A percentile compares a stretch with the other conserved stretches of the same genome.
Conservation (phyloP, 345 rosid species). For the Camelina hispida region DNA sequence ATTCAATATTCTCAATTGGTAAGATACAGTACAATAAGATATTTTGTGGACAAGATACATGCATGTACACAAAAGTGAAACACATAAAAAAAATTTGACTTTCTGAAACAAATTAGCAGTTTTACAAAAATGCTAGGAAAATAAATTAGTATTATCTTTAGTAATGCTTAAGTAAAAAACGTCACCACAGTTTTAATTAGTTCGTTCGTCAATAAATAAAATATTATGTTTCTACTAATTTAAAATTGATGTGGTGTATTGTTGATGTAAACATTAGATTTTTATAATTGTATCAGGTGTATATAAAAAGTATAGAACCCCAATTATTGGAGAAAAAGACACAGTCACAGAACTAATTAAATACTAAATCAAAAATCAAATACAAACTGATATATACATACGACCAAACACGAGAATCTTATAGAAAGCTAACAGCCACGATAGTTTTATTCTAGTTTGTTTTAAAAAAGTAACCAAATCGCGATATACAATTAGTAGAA, state of each 20-base stretch:
- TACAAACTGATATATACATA: constrained; percentile 23
- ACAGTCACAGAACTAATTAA: constrained; percentile 2
- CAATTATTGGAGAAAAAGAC: constrained; percentile 33
- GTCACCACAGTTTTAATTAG: constrained; percentile 34
- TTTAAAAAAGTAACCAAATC: not conserved
- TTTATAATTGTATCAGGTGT: not conserved
- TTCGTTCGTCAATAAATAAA: not conserved
- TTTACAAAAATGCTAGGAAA: too few relatives aligned
- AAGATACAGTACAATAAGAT: not conserved
- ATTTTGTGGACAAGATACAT: not conserved
- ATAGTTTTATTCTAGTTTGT: not conserved
- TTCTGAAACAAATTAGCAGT: not conserved
- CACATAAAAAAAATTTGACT: not conserved
- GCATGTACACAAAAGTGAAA: not conserved
- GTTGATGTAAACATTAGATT: not conserved
- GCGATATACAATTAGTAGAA: not conserved
- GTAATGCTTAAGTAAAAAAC: constrained; percentile 9
- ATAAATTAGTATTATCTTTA: not conserved
- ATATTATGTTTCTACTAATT: not conserved
- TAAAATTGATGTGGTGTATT: not conserved
- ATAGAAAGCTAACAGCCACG: constrained; percentile 10
- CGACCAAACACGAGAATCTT: constrained; percentile 19
- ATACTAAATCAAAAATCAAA: constrained; percentile 10
- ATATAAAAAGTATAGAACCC: not conserved
- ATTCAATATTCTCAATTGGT: not conserved